Evolutionary conservation across 768 basidiomycete species (phyloP).

Genomic region (Rhodosporidiobolus sp.): DNA sequence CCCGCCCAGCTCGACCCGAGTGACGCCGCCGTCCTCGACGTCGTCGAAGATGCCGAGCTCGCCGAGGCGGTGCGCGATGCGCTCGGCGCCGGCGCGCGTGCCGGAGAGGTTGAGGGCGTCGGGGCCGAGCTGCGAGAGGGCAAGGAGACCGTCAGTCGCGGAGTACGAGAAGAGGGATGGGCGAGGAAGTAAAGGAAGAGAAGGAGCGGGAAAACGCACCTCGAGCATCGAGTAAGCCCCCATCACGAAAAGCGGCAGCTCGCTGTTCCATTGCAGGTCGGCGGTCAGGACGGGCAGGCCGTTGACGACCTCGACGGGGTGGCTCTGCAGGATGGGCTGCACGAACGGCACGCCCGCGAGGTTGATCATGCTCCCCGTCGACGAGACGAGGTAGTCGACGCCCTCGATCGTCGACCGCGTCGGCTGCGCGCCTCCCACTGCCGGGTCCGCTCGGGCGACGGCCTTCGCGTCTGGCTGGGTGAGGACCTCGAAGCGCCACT

Average conservation of each 20-base stretch:
- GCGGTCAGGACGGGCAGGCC: conserved; percentile 37
- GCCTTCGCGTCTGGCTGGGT: background rate
- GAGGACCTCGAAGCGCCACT: conserved; percentile 14
- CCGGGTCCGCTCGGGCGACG: background rate
- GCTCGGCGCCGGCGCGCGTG: conserved; percentile 29
- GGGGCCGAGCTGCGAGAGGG: conserved; percentile 23
- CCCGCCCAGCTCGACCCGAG: background rate
- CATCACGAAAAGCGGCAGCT: conserved; percentile 29
- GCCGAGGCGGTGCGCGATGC: conserved; percentile 25
- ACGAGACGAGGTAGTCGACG: conserved; percentile 31
- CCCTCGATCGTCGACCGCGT: background rate
- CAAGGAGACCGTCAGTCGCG: background rate
- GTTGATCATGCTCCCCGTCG: conserved; percentile 36
- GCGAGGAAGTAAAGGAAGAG: background rate
- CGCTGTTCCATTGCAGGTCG: conserved; percentile 34
- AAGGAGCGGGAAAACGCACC: conserved; percentile 12
- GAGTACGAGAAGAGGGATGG: background rate
- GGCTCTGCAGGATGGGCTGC: conserved; percentile 7
- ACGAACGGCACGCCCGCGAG: conserved; percentile 29
- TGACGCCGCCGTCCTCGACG: background rate
- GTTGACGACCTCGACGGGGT: conserved; percentile 34
- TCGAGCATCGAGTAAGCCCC: conserved; percentile 40
- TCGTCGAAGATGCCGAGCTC: conserved; percentile 21
- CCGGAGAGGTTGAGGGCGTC: conserved; percentile 37
- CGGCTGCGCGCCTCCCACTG: background rate